A percentile compares a stretch with the other conserved stretches of the same genome.
Evolutionary conservation across 2,329 filamentous ascomycete genomes (phyloP).

Genomic region (Pseudovirgaria hyperparasitica): DNA sequence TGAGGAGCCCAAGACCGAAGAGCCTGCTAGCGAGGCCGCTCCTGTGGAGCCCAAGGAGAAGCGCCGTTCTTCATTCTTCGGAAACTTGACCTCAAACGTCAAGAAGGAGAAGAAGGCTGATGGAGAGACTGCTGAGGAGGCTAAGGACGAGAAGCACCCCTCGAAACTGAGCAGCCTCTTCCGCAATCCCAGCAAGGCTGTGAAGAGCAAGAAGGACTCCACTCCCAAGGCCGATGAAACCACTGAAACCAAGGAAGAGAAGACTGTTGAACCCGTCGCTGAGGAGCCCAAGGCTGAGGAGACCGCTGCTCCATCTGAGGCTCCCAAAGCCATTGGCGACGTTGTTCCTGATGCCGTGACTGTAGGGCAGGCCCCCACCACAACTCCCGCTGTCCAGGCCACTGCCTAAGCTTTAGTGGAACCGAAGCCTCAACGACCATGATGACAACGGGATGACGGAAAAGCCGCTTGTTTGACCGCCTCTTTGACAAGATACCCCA

Average conservation of each 20-base stretch:
- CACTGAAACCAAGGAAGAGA: constrained; percentile 15
- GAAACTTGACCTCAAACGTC: constrained; percentile 49
- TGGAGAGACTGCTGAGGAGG: constrained; percentile 16
- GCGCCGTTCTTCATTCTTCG: constrained; percentile 81
- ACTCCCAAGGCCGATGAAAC: constrained; percentile 8
- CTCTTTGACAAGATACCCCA: constrained; percentile 20
- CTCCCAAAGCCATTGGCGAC: constrained; percentile 21
- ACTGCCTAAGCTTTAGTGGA: constrained; percentile 31
- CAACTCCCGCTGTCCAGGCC: constrained; percentile 25
- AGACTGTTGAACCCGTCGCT: constrained; percentile 9
- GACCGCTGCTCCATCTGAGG: constrained; percentile 11
- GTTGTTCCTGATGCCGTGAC: constrained; percentile 24
- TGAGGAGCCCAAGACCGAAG: constrained; percentile 19
- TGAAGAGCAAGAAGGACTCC: constrained; percentile 10
- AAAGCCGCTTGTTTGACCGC: constrained; percentile 29
- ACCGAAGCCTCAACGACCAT: constrained; percentile 23
- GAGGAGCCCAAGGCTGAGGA: constrained; percentile 18
- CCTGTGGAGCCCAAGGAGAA: constrained; percentile 41
- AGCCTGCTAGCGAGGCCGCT: constrained; percentile 14
- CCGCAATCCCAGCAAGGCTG: constrained; percentile 24
- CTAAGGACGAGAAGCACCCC: constrained; percentile 23
- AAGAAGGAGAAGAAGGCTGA: constrained; percentile 46
- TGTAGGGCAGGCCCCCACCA: constrained; percentile 27
- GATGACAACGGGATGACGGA: constrained; percentile 31
- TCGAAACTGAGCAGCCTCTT: constrained; percentile 18